Evolutionary conservation across 2,329 filamentous ascomycete genomes (phyloP), one percentile per base, ranked within the genome.

Genomic region (Xylaria sp.): DNA sequence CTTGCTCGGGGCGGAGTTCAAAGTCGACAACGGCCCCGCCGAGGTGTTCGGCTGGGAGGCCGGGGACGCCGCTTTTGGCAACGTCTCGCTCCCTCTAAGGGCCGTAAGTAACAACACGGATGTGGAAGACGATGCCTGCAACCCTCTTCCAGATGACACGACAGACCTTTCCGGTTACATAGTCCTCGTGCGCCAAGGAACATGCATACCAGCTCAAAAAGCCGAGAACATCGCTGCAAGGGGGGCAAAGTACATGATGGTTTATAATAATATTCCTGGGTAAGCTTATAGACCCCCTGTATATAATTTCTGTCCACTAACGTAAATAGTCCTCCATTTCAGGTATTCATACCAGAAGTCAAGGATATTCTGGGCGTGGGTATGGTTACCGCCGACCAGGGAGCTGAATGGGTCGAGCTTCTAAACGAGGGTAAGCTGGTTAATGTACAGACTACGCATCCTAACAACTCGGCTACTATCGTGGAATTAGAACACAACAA

Each of bases 201-300:
- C 70, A 7, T 87, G 84, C 66, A 74, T 74, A 0, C 85, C 84
- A 52, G 71, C 72, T 1, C 62, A 74, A 7, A 86, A 87, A 72
- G 77, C 76, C 2, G 62, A 71, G 37, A 81, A 83, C 52, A 79
- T 79, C 2, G 77, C 72, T 1, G 76, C 72, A 5, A 75, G 75
- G 44, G 85, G 85, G 7, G 85, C 82, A 44, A 77, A 79, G 63
- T 84, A 86, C 59, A 69, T 88, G 49, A 70, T 88, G 60, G 71
- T 85, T 61, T 87, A 86, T 69, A 86, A 86, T 74, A 83, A 80
- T 59, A 66, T 65, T 4, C 57, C 62, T 5, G 72, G 69, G 13
- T 69, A 74, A 2, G 55, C 63, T 4, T 57, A 64, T 7, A 71
- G 74, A 9, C 65, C 73, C 21, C 67, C 73, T 2, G 54, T 62